phyloP scores from a whole-genome alignment of 306 rosid species.

The Fragaria vesca region DNA sequence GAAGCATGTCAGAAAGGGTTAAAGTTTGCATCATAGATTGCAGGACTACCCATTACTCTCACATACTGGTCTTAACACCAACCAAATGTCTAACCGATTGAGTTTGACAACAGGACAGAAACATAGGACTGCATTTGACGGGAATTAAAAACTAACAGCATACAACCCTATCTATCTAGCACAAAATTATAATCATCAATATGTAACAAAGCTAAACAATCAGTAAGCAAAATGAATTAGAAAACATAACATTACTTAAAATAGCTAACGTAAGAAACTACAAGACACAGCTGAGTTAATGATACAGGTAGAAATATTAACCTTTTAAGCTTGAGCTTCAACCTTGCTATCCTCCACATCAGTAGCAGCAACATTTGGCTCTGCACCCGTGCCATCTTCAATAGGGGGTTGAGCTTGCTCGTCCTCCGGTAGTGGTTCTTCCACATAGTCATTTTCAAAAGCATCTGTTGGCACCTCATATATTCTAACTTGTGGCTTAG shows the following conservation, averaged over 20 bases:
- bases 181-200: not conserved
- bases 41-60: slow-evolving; percentile 10
- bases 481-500: slow-evolving; percentile 94
- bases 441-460: slow-evolving; percentile 91
- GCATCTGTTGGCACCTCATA: slow-evolving; percentile 89
- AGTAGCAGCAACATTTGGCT: slow-evolving; percentile 34
- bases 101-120: not conserved
- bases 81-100: not conserved
- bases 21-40: slow-evolving; percentile 47
- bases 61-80: not conserved
- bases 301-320: slow-evolving; percentile 16
- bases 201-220: not conserved
- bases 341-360: slow-evolving; percentile 54
- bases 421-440: slow-evolving; percentile 92
- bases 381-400: slow-evolving; percentile 62
- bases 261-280: not conserved
- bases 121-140: not conserved
- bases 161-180: not conserved
- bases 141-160: no score
- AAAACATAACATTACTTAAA: not conserved
- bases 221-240: not conserved
- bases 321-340: slow-evolving; percentile 45
- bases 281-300: not conserved
- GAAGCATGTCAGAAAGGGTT: slow-evolving; percentile 21
- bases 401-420: slow-evolving; percentile 88